Evolutionary conservation across 2,329 filamentous ascomycete species (phyloP).

Genomic region (Pseudogymnoascus sp.): DNA sequence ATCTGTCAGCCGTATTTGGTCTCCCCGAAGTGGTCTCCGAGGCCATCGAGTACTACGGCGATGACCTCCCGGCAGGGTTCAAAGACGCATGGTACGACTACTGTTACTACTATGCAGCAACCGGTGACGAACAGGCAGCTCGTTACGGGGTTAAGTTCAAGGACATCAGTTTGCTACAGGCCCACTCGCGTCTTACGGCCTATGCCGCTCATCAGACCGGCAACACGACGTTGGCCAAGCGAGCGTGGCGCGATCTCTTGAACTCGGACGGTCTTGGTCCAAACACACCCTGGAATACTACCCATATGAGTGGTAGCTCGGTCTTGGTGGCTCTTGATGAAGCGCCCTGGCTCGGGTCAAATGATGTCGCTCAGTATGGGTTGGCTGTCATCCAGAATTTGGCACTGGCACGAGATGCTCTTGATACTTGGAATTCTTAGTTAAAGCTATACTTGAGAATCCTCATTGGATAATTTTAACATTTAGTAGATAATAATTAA

Average conservation of each 20-base stretch:
- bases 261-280: conserved; percentile 40
- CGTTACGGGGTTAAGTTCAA: conserved; percentile 46
- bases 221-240: conserved; percentile 41
- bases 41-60: conserved; percentile 41
- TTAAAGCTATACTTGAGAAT: neutral
- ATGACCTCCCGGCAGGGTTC: conserved; percentile 42
- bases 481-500: neutral
- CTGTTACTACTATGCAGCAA: conserved; percentile 49
- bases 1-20: conserved; percentile 52
- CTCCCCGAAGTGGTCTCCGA: conserved; percentile 52
- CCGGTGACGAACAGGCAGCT: conserved; percentile 41
- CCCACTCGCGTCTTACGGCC: conserved; percentile 51
- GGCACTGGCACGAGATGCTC: conserved; percentile 29
- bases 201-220: conserved; percentile 39
- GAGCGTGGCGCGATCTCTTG: conserved; percentile 50
- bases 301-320: conserved; percentile 35
- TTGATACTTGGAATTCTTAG: conserved; percentile 7
- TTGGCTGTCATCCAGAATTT: conserved; percentile 50
- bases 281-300: conserved; percentile 32
- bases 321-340: conserved; percentile 45
- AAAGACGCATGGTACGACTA: conserved; percentile 52
- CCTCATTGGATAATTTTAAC: neutral
- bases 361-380: conserved; percentile 50
- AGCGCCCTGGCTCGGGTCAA: conserved; percentile 50
- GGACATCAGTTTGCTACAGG: conserved; percentile 44